Base-by-base conservation (phyloP, 2,329 filamentous ascomycete genomes). In the Fonsecaea nubica region DNA sequence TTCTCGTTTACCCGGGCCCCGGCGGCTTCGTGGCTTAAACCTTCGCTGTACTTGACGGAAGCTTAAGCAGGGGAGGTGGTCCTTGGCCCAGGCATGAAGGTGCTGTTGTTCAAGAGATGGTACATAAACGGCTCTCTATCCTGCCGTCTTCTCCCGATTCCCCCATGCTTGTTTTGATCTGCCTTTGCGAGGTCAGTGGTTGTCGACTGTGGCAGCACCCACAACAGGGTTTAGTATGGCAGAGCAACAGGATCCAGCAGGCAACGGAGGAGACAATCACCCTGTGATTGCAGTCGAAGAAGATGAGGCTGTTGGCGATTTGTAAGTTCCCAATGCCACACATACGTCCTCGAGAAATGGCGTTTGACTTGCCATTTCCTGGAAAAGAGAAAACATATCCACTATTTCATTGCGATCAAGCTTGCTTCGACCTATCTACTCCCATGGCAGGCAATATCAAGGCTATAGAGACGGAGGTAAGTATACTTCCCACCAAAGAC, bases 401-500 rank as follows among this genome's bases (percentile, higher is more conserved):
- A 56, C 53, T 13, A 2, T 15, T 18, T 56, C 53, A 33, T 18
- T 56, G 32, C 53, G 53, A 1, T 56, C 53, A 18, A 56, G 53
- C 53, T 33, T 56, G 13, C 32, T 56, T 30, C 53, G 35, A 33
- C 53, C 53, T 13, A 32, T 56, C 8, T 56, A 56, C 15, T 56
- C 53, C 4, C 53, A 56, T 56, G 53, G 53, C 53, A 56, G 53
- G 32, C 53, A 36, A 35, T 56, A 56, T 33, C 53, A 56, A n/a
- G 10, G 53, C 33, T 56, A 15, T 12, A 56, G 53, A 56, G 53
- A 56, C 35, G 53, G 53, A 36, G 53, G 53, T 56, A 56, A 10
- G 53, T 18, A n/a, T 36, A 18, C 9, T 15, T 33, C 32, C 10
- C 10, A 2, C 2, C n/a, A 13, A 36, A 10, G 25, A 9, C 12